Base-by-base conservation (phyloP, 2,329 filamentous ascomycete species). In the Colletotrichum sp. region DNA sequence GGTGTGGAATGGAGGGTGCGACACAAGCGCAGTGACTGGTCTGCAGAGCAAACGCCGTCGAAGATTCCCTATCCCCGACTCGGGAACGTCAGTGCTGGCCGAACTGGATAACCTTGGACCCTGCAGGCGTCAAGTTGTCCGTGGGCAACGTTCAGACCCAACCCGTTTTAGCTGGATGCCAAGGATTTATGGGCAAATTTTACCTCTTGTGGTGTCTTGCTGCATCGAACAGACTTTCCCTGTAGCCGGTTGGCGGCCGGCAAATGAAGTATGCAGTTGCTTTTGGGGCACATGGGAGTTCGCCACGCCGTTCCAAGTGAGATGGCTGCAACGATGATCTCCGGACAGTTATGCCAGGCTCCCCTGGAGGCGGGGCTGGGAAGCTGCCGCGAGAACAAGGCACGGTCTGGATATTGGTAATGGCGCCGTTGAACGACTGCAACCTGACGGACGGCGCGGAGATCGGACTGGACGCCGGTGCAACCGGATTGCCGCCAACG, bases 321-420 rank as follows among this genome's bases (percentile, higher is more conserved):
- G 64, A 68, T 70, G 73, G 64, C 59, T 71, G 55, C 70, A 36
- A 30, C 72, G 72, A 75, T 75, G 63, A 75, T 75, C 57, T 75
- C 69, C 64, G 73, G 36, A 12, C 16, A 10, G 12, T 52, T 44
- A 16, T 18, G 30, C 63, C 32, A 24, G 64, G 32, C 8, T 15
- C n/a, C 69, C 64, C 26, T 72, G 44, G 7, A 18, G 28, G 10
- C 26, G 9, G 8, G 4, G 32, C 24, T 52, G 44, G n/a, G 44
- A 13, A 39, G 39, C 30, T 52, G 55, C 34, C 30, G 28, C 22
- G 22, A 44, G 44, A 68, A 32, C 57, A 65, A 60, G 64, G 64
- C 69, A 75, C 36, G 68, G 72, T 22, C 68, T 75, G 10, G 12
- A 28, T 5, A 26, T 55, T 57, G 52, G 62, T 44, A 39, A 62